A percentile compares a stretch with the other conserved stretches of the same genome.
Conservation (phyloP, 2,329 filamentous ascomycete species). For the Alternaria infectoria region DNA sequence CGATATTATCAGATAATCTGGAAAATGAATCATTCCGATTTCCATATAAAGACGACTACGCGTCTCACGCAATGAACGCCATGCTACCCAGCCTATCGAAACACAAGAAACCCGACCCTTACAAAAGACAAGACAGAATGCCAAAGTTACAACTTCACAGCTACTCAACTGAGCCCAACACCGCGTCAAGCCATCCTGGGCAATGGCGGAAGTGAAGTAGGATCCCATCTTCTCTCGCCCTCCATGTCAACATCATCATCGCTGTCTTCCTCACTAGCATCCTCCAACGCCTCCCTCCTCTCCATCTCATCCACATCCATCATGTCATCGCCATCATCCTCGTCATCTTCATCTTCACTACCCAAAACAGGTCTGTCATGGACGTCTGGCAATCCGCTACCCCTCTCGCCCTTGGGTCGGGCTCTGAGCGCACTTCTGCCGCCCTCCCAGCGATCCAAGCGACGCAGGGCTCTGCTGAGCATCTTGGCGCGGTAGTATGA, state of each 20-base stretch:
- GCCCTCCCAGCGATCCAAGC: constrained; percentile 73
- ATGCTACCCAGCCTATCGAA: neutral
- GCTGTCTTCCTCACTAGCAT: constrained; percentile 32
- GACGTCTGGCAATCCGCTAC: neutral
- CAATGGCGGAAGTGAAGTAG: constrained; percentile 29
- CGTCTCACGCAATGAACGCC: neutral
- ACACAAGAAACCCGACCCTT: neutral
- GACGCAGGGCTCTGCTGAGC: constrained; percentile 66
- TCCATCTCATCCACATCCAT: constrained; percentile 23
- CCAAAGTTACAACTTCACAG: neutral
- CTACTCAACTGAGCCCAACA: neutral
- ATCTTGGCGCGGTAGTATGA: constrained; percentile 69
- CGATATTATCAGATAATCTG: neutral
- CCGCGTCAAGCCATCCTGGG: constrained; percentile 16
- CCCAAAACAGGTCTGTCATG: constrained; percentile 12
- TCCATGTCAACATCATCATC: constrained; percentile 5
- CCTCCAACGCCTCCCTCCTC: constrained; percentile 1
- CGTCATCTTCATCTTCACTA: constrained; percentile 11
- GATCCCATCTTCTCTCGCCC: constrained; percentile 15
- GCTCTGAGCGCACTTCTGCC: constrained; percentile 33
- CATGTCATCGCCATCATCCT: constrained; percentile 13
- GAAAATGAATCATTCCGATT: neutral
- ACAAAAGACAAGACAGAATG: neutral
- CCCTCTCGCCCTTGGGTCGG: constrained; percentile 27
- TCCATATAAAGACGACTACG: neutral